Conservation (phyloP, 2,329 filamentous ascomycete genomes). For the Aspergillus caelatus region DNA sequence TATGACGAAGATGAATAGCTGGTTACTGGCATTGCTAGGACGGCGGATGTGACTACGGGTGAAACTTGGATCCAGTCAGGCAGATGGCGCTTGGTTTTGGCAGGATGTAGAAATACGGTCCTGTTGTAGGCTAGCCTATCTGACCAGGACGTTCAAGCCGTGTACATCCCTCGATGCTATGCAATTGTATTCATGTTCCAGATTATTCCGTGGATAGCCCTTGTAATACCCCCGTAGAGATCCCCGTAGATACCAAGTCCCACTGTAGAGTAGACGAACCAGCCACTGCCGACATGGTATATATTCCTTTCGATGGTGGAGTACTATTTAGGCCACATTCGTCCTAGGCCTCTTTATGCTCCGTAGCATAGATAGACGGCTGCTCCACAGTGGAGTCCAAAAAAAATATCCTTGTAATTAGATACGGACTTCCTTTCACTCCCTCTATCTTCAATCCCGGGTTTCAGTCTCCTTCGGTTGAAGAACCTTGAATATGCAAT, state of each 20-base stretch:
- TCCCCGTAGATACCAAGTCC: background rate
- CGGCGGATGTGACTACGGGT: conserved; percentile 14
- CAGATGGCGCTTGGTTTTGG: background rate
- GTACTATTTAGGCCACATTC: background rate
- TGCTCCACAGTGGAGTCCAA: background rate
- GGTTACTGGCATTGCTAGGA: conserved; percentile 15
- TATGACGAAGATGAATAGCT: conserved; percentile 19
- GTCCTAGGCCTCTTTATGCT: background rate
- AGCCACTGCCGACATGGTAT: background rate
- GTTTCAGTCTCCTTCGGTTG: background rate
- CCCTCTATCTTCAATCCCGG: background rate
- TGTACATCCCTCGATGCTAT: conserved; percentile 7
- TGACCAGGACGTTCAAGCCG: conserved; percentile 1
- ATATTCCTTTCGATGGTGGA: background rate
- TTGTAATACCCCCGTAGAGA: conserved; percentile 1
- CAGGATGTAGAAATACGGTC: conserved; percentile 5
- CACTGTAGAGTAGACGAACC: background rate
- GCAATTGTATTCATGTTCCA: conserved; percentile 11
- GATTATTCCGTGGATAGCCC: background rate
- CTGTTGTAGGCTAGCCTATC: conserved; percentile 1
- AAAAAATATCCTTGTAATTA: background rate
- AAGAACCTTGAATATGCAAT: background rate
- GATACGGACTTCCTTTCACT: background rate
- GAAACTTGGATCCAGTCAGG: conserved; percentile 1
- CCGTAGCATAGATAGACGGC: background rate